Base-by-base conservation (phyloP, 208 protist genomes). In the Trypanosoma boissoni region DNA sequence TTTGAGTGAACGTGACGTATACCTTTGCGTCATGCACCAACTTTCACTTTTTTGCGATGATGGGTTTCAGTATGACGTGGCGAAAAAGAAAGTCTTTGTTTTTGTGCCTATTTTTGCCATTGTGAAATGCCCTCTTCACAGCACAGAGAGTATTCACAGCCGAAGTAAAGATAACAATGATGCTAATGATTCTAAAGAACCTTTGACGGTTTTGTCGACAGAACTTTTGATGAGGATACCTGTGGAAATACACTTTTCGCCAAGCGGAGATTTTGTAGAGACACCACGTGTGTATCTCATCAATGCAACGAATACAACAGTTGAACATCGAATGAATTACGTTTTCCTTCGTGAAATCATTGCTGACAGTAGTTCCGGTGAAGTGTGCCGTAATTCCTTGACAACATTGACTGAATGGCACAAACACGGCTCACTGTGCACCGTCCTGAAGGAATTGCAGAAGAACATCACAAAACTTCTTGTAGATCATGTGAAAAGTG, bases 381-480 rank as follows among this genome's bases (percentile, higher is more conserved):
- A 63, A 42, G 46, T 72, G 5, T 14, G 36, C 37, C 12, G 28
- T 10, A 37, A 14, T 26, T 41, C 4, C 7, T 39, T 72, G n/a
- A 2, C 46, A 14, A 57, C 65, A 26, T 20, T 72, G 1, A 12
- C 14, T 14, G 27, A 41, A 2, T 72, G 65, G 65, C 9, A 26
- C 23, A 0, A 32, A 31, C 57, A 72, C 24, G 57, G 58, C 8
- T 65, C 65, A 26, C 32, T 72, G 3, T 27, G 43, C 4, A 29
- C 9, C 1, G 51, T 72, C 2, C 53, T 72, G 37, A 29, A 23
- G 29, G 65, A 72, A 23, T 21, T 72, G 28, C 65, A 72, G 31
- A 29, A 72, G 27, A 57, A 44, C 2, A 54, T 34, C n/a, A 55
- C 46, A 16, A 45, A 16, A 24, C 27, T 68, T 12, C 12, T 68